Percentiles rank a stretch among this genome's conserved stretches.
Conservation (phyloP, 371 early-diverging fungal species). For the Rhizopus stolonifer region DNA sequence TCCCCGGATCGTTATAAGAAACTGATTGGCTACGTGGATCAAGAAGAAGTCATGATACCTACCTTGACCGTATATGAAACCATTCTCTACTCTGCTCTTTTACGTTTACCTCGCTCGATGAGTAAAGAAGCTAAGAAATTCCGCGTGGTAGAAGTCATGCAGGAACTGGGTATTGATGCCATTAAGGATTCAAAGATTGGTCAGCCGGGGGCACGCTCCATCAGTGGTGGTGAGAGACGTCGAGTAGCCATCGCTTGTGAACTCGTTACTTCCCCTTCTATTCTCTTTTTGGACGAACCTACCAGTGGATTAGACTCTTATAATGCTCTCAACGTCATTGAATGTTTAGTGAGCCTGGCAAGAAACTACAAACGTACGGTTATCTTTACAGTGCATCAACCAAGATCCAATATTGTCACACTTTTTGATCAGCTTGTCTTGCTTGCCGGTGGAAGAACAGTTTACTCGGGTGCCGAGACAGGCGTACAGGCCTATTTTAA, state of each 20-base stretch:
- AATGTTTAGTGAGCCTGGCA: constrained; percentile 81
- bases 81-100: constrained; percentile 72
- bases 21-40: constrained; percentile 80
- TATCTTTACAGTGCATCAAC: constrained; percentile 95
- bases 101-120: constrained; percentile 76
- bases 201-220: constrained; percentile 69
- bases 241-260: constrained; percentile 88
- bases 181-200: constrained; percentile 84
- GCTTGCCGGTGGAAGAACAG: constrained; percentile 79
- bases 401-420: constrained; percentile 87
- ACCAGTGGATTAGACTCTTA: constrained; percentile 91
- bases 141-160: constrained; percentile 73
- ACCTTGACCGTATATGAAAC: constrained; percentile 85
- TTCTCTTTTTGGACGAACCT: constrained; percentile 94
- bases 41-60: constrained; percentile 83
- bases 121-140: constrained; percentile 54
- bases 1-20: constrained; percentile 57
- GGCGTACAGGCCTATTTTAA: constrained; percentile 59
- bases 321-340: constrained; percentile 90
- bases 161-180: constrained; percentile 74
- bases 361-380: constrained; percentile 83
- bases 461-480: constrained; percentile 75
- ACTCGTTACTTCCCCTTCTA: constrained; percentile 82
- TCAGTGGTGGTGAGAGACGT: constrained; percentile 87
- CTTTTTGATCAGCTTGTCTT: constrained; percentile 89